Base-by-base conservation (phyloP, 2,329 filamentous ascomycete species). In the Alternaria gansuensis region DNA sequence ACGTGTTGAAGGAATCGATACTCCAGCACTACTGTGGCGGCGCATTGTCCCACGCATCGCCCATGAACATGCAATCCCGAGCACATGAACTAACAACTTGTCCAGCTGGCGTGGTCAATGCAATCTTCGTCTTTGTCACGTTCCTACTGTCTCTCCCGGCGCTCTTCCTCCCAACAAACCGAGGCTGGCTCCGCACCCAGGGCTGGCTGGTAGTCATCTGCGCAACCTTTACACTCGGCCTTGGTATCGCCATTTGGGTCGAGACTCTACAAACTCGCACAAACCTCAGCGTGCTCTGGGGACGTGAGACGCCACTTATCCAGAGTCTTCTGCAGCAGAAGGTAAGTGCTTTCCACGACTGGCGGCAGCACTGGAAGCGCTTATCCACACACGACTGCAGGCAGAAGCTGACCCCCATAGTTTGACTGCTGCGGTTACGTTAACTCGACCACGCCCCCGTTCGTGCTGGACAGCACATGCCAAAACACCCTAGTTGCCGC, bases 381-480 rank as follows among this genome's bases (percentile, higher is more conserved):
- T 8, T 13, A 21, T 28, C 36, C 26, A 13, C 11, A 26, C 37
- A 41, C 51, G 54, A 37, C 62, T 60, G 43, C 43, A 65, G 40
- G 41, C 57, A 59, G 51, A 59, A 64, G 52, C 62, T 67, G 57
- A 70, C 66, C 63, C 69, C 31, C 23, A 48, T 67, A 92, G 87
- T 93, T 94, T 75, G 75, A 86, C 68, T 95, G 91, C 85, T 95
- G 91, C 69, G 91, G 91, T 62, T 95, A 91, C 79, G 79, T 85
- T 67, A 92, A 93, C 79, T 87, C 84, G 75, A 89, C 88, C 4
- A 83, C 86, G 11, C 89, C 90, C 10, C 87, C 88, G 51, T 94
- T 93, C 74, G 82, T 92, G 63, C 87, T 85, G 55, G 88, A 93
- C 69, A 65, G 76, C 5, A 86, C 84, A 2, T 95, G 91, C 76